Percentiles rank a stretch among this genome's conserved stretches.
phyloP scores from a whole-genome alignment of 75 land plant genomes.

The Cryptomeria japonica region DNA sequence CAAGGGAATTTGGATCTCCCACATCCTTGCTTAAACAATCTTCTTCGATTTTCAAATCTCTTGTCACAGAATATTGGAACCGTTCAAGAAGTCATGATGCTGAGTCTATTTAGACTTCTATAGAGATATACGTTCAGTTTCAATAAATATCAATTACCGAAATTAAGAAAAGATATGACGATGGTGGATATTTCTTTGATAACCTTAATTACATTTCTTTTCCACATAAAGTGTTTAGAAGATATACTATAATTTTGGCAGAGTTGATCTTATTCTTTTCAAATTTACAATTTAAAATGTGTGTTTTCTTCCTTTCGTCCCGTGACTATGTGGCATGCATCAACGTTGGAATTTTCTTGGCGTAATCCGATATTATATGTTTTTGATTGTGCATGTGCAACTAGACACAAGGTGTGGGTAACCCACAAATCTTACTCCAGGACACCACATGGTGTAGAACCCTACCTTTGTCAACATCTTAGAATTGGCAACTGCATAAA shows the following conservation, averaged over 20 bases:
- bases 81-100: slow-evolving; percentile 10
- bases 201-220: neutral
- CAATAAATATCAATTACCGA: neutral
- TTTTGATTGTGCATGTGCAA: no score
- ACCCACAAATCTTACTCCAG: no score
- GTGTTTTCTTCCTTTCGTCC: no score
- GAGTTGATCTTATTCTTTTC: neutral
- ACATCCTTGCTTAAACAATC: slow-evolving; percentile 15
- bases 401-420: no score
- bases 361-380: no score
- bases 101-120: neutral
- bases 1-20: slow-evolving; percentile 21
- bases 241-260: neutral
- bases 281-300: no score
- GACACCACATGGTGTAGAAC: no score
- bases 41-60: slow-evolving; percentile 16
- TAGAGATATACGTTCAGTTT: neutral
- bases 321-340: no score
- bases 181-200: neutral
- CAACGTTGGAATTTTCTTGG: no score
- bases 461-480: no score
- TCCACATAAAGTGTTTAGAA: neutral
- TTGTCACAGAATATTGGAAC: slow-evolving; percentile 22
- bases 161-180: neutral
- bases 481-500: no score